phyloP scores from a whole-genome alignment of 768 basidiomycete genomes.

The Austroboletus festivus region DNA sequence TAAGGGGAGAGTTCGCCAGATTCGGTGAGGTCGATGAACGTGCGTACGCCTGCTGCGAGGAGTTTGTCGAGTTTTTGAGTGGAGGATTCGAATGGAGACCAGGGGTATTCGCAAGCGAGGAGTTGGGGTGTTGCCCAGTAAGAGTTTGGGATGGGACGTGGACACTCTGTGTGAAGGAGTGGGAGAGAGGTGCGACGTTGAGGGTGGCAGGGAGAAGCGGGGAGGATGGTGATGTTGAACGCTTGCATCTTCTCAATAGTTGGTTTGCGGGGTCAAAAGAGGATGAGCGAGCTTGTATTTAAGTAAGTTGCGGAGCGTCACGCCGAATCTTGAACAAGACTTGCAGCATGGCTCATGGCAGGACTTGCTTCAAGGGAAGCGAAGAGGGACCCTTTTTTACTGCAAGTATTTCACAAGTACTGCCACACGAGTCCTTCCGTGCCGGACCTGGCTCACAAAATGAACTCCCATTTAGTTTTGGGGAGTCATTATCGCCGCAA shows the following conservation, averaged over 20 bases:
- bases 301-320: too few relatives aligned
- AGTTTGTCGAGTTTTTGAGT: constrained; percentile 73
- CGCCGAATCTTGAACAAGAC: too few relatives aligned
- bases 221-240: constrained; percentile 4
- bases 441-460: background rate
- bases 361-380: too few relatives aligned
- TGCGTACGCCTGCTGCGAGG: constrained; percentile 68
- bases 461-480: constrained; percentile 6
- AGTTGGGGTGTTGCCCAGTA: constrained; percentile 78
- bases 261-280: too few relatives aligned
- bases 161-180: constrained; percentile 14
- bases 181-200: constrained; percentile 21
- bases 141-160: constrained; percentile 75
- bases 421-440: constrained; percentile 9
- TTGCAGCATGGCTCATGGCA: too few relatives aligned
- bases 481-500: constrained; percentile 15
- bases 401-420: too few relatives aligned
- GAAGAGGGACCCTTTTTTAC: too few relatives aligned
- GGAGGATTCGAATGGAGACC: constrained; percentile 52
- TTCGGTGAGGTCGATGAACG: constrained; percentile 85
- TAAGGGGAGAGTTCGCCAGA: constrained; percentile 72
- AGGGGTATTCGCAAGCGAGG: constrained; percentile 81
- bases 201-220: background rate
- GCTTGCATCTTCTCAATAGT: constrained; percentile 6
- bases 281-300: too few relatives aligned